Percentiles rank a stretch among this genome's conserved stretches.
phyloP scores from a whole-genome alignment of 345 rosid genomes.

The Tarenaya hassleriana region DNA sequence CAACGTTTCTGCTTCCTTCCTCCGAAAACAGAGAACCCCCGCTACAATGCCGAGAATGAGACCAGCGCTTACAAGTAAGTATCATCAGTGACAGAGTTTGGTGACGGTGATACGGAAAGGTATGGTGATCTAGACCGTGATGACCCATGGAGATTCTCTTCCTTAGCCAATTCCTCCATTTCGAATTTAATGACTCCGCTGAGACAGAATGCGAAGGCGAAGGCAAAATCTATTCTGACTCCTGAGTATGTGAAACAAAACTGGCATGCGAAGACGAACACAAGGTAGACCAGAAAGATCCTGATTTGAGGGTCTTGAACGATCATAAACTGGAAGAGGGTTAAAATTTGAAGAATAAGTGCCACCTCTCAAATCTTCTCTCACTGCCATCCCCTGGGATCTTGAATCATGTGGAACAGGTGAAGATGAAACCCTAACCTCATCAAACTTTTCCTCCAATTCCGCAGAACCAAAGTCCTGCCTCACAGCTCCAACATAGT shows the following conservation, averaged over 20 bases:
- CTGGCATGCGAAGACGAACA: constrained; percentile 42
- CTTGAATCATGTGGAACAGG: constrained; percentile 38
- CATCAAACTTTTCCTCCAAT: constrained; percentile 33
- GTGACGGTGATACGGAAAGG: constrained; percentile 22
- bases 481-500: constrained; percentile 21
- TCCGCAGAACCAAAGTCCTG: constrained; percentile 29
- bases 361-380: constrained; percentile 22
- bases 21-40: constrained; percentile 25
- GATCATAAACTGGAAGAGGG: constrained; percentile 58
- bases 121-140: constrained; percentile 30
- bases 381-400: constrained; percentile 37
- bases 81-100: constrained; percentile 8
- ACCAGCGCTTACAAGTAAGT: constrained; percentile 11
- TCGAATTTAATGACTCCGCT: constrained; percentile 34
- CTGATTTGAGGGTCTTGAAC: constrained; percentile 33
- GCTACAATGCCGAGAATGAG: constrained; percentile 30
- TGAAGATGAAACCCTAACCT: constrained; percentile 29
- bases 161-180: constrained; percentile 37
- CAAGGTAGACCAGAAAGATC: constrained; percentile 38
- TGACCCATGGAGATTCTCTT: constrained; percentile 29
- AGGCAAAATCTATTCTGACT: constrained; percentile 26
- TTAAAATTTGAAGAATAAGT: constrained; percentile 36
- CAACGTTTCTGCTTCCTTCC: constrained; percentile 4
- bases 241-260: constrained; percentile 36
- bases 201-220: constrained; percentile 41